These are phyloP conservation scores for Glonium stellatum DNA, from an alignment of 495 filamentous ascomycete species.

Conservation along the genomic window DNA sequence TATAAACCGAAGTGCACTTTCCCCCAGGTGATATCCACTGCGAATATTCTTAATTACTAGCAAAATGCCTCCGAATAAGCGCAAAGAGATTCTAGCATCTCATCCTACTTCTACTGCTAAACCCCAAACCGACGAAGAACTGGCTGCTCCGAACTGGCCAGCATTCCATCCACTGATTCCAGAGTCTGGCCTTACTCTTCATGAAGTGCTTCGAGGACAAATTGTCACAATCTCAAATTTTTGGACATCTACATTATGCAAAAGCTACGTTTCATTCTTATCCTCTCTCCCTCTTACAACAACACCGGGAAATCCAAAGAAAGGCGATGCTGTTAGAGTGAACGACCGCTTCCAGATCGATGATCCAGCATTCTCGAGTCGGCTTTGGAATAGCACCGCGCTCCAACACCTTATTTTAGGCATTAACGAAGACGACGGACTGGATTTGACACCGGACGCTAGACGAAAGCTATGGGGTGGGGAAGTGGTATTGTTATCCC, in stretches of 20 bases:
- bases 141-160: constrained; percentile 62
- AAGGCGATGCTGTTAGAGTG: constrained; percentile 75
- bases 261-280: constrained; percentile 72
- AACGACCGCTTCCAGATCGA: constrained; percentile 88
- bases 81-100: constrained; percentile 2
- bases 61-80: constrained; percentile 18
- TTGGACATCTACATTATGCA: constrained; percentile 72
- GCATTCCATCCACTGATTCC: constrained; percentile 67
- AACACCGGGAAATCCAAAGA: constrained; percentile 77
- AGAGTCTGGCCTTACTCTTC: constrained; percentile 53
- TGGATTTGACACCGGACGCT: constrained; percentile 28
- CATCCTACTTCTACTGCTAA: constrained; percentile 12
- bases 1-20: too few species aligned
- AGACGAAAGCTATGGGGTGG: constrained; percentile 63
- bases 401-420: constrained; percentile 35
- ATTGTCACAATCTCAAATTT: constrained; percentile 72
- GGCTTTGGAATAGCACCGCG: constrained; percentile 46
- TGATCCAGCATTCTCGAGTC: constrained; percentile 66
- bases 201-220: constrained; percentile 55
- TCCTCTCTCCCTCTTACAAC: constrained; percentile 67
- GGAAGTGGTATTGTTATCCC: constrained; percentile 41
- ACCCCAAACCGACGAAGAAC: constrained; percentile 5
- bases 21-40: too few species aligned
- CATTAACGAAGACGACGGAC: constrained; percentile 21
- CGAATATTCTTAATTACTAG: neutral